Conservation (phyloP, 2,329 filamentous ascomycete species). For the Trichoderma breve region DNA sequence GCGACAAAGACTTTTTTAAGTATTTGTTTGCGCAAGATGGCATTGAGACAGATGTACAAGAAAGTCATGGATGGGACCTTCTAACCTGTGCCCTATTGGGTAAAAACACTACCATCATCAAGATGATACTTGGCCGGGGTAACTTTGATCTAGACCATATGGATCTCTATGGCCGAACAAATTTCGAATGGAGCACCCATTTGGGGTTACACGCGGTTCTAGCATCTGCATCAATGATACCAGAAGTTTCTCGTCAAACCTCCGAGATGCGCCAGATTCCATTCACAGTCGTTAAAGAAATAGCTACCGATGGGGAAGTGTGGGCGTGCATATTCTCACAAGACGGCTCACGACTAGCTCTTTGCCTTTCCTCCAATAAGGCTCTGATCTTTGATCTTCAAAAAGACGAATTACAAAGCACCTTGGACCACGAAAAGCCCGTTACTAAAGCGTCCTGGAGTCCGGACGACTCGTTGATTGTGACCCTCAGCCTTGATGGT, state of each 20-base stretch:
- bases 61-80: background rate
- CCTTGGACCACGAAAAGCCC: background rate
- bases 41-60: background rate
- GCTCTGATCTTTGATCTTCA: background rate
- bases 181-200: background rate
- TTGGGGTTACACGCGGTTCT: background rate
- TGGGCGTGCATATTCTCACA: background rate
- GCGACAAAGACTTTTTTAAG: background rate
- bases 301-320: background rate
- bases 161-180: background rate
- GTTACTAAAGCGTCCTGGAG: background rate
- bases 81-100: background rate
- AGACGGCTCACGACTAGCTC: background rate
- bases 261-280: background rate
- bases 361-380: background rate
- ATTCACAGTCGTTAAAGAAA: background rate
- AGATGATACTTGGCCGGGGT: background rate
- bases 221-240: background rate
- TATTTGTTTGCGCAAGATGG: background rate
- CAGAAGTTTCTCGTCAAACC: background rate
- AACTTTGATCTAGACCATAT: background rate
- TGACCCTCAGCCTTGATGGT: background rate
- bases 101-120: background rate
- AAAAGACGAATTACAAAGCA: background rate
- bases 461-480: background rate